Conservation (phyloP, 2,329 filamentous ascomycete genomes). For the Botrytis squamosa region DNA sequence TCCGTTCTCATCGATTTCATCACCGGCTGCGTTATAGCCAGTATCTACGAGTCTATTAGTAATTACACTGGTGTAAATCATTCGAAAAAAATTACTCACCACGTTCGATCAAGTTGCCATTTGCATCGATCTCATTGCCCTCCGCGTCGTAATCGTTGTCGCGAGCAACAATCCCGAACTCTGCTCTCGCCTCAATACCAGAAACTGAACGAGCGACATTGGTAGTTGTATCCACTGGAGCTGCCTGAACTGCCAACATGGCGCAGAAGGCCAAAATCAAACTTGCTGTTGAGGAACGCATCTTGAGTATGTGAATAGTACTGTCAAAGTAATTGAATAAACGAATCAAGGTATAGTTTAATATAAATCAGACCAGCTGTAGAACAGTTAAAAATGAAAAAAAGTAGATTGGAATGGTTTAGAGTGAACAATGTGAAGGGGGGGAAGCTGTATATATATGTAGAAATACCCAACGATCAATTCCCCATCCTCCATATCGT, state of each 20-base stretch:
- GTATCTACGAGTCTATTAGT: not conserved
- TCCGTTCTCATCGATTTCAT: not conserved
- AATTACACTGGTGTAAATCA: not conserved
- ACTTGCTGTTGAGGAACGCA: constrained; percentile 33
- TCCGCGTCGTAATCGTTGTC: not conserved
- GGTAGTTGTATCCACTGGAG: constrained; percentile 22
- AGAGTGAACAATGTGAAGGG: not conserved
- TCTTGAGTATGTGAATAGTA: constrained; percentile 22
- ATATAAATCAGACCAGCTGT: constrained; percentile 19
- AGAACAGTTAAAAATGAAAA: not conserved
- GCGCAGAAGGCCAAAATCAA: constrained; percentile 34
- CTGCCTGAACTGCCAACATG: constrained; percentile 30
- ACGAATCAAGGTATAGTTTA: not conserved
- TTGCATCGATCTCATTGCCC: constrained; percentile 8
- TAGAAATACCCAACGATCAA: not conserved
- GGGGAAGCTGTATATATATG: not conserved
- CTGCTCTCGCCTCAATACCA: constrained; percentile 12
- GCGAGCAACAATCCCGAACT: not conserved
- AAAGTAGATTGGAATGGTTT: not conserved
- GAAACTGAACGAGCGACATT: constrained; percentile 18
- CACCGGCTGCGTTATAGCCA: not conserved
- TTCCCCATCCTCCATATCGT: not conserved
- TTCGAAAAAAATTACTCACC: not conserved
- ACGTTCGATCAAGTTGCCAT: not conserved
- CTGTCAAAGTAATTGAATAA: constrained; percentile 13